Base-by-base conservation (phyloP, 225 moss, liverwort and hornwort genomes). In the Takakia lepidozioides region DNA sequence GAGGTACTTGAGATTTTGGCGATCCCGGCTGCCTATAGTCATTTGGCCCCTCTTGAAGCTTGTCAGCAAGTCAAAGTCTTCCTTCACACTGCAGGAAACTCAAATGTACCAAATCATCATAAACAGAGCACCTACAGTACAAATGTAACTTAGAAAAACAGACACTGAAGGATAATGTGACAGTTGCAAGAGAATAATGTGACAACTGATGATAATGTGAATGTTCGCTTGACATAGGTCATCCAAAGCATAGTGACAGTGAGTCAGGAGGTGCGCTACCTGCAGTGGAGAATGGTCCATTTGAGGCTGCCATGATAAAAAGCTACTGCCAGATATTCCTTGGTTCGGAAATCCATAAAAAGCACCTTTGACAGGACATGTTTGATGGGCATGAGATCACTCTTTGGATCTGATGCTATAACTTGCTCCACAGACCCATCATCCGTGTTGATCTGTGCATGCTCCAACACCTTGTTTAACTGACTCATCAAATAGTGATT, bases 11-110 rank as follows among this genome's bases (percentile, higher is more conserved):
- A 73, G 66, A 39, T 86, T 78, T 19, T 65, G 30, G 14, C 71
- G 73, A 53, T 91, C 91, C 29, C 83, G 75, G 59, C 84, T 91
- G 27, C 70, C 71, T 1, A 91, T 70, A 46, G 52, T 57, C 84
- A 91, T 60, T 19, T 84, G 83, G 29, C 84, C 91, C 46, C 49
- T 35, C 64, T 35, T 66, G 71, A 70, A 81, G 43, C 58, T 71
- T 19, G 78, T 75, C 25, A 91, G 62, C 3, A 84, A 38, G 17
- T 84, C 69, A 49, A 91, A 84, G 51, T 91, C 86, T 19, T 76
- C 76, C 61, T 84, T 30, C 1, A 84, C 78, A 60, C 91, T 91
- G 75, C 63, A 71, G 9, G 19, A 54, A n/a, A n/a, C n/a, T n/a
- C n/a, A n/a, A n/a, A n/a, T n/a, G n/a, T n/a, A n/a, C n/a, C n/a